Evolutionary conservation across 306 rosid genomes (phyloP), one percentile per base, ranked within the genome.

Genomic region (Trifolium repens): DNA sequence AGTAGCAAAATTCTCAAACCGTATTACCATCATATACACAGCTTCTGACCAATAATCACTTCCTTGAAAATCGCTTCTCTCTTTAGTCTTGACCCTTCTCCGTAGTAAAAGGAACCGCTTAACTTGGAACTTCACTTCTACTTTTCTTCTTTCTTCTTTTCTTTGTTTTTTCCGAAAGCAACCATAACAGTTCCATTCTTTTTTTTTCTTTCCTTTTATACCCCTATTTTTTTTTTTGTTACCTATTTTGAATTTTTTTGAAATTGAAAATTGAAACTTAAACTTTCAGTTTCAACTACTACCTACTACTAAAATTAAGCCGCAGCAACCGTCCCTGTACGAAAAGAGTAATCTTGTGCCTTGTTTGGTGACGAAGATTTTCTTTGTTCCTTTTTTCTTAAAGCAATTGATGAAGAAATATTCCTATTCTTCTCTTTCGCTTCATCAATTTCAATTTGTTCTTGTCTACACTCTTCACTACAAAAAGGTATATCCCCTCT

Each of bases 401-500:
- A 61, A 0, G 93, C 91, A 88, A 89, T 73, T 0, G 98, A 92
- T 34, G 94, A 87, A 32, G 93, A 81, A 32, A 85, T 79, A 19
- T 78, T 91, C 78, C 78, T 27, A 7, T 91, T 86, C 85, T 88
- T 93, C 87, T 91, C 98, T 14, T 86, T 85, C 0, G 85, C 82
- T 79, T 94, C 97, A 35, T 94, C 97, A 0, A 35, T 74, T 26
- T 90, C 96, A 19, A 94, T 94, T 69, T 94, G 97, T 57, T 90
- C 96, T n/a, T 71, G 83, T 59, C 98, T 87, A 67, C 98, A 94
- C 73, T 92, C 97, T 76, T 87, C 96, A 53, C 96, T 94, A 34
- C 98, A 94, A 79, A 94, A 94, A 13, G 98, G 98, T 1, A 89
- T 87, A 59, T 94, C 98, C 27, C 97, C 98, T 85, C 98, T 94